Evolutionary conservation across 805 yeast genomes (phyloP).

Genomic region (Myxozyma udenii): DNA sequence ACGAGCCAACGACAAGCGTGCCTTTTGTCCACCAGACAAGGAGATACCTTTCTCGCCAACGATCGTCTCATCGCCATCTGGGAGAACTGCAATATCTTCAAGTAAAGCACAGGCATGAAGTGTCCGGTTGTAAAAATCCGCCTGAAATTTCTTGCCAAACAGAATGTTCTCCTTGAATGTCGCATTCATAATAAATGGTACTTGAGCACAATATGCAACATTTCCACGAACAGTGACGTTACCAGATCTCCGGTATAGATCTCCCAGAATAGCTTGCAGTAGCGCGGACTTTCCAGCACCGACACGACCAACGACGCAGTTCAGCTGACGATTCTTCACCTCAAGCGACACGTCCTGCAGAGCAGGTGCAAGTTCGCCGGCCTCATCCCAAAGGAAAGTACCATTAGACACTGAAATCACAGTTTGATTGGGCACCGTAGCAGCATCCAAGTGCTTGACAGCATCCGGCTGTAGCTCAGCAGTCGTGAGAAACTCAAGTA

Average conservation of each 20-base stretch:
- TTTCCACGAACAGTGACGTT: slow-evolving; percentile 67
- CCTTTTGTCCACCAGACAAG: slow-evolving; percentile 95
- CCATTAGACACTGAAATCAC: slow-evolving; percentile 42
- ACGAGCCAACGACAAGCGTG: slow-evolving; percentile 87
- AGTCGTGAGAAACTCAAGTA: slow-evolving; percentile 65
- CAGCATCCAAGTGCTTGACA: slow-evolving; percentile 55
- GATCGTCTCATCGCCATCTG: slow-evolving; percentile 85
- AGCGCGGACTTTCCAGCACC: slow-evolving; percentile 90
- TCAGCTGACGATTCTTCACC: slow-evolving; percentile 69
- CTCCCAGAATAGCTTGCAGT: slow-evolving; percentile 76
- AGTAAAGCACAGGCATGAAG: slow-evolving; percentile 85
- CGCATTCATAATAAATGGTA: slow-evolving; percentile 97
- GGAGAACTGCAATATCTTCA: slow-evolving; percentile 71
- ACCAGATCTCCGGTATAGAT: slow-evolving; percentile 72
- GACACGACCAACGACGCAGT: slow-evolving; percentile 83
- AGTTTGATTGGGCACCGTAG: slow-evolving; percentile 63
- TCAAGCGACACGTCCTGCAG: slow-evolving; percentile 59
- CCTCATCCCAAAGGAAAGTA: slow-evolving; percentile 60
- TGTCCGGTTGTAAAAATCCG: slow-evolving; percentile 73
- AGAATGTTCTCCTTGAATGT: slow-evolving; percentile 83
- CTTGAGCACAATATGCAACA: slow-evolving; percentile 85
- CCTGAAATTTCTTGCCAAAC: slow-evolving; percentile 81
- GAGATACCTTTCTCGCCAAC: slow-evolving; percentile 98
- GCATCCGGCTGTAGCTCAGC: slow-evolving; percentile 77
- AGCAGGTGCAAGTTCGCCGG: slow-evolving; percentile 56